Base-by-base conservation (phyloP, 805 yeast genomes). In the Ogataea methanolica region DNA sequence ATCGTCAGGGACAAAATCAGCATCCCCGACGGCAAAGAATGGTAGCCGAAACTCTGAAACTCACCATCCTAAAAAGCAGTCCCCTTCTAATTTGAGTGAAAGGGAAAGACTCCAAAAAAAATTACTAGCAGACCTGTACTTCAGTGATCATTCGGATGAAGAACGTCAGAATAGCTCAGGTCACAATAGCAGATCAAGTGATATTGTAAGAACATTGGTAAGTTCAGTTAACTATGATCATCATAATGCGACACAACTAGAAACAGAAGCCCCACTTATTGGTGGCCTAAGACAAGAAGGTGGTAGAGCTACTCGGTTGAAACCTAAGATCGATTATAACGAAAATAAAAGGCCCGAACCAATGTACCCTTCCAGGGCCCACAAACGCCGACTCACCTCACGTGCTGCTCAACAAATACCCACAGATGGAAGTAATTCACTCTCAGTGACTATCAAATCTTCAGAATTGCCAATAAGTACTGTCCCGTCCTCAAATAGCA, bases 141-240 rank as follows among this genome's bases (percentile, higher is more conserved):
- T 58, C 46, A 52, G 59, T 26, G 64, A 60, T 44, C 54, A 55
- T 39, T 57, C 59, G 8, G 59, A 57, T 43, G 59, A 54, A 15
- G 60, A 57, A 29, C 54, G 51, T 5, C 43, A 26, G 17, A 11
- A 26, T 23, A 23, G 15, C 17, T 26, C 41, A 39, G 12, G 14
- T 47, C 5, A 35, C 52, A 9, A 52, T 14, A 42, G 48, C 35
- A 26, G 31, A 9, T 12, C 31, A 26, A 26, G 11, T 26, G 12
- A 6, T 12, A 9, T 26, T 11, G 9, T 26, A 9, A 26, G 31
- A 26, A 26, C 31, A 9, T 26, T 26, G 11, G 11, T 26, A 11
- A 26, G 31, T 26, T 26, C 31, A 26, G 31, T 26, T 26, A 26
- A 26, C 9, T 26, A 26, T 3, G 31, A 26, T 9, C 31, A 26